Evolutionary conservation across 768 basidiomycete genomes (phyloP).

Genomic region (Tulasnella sp.): DNA sequence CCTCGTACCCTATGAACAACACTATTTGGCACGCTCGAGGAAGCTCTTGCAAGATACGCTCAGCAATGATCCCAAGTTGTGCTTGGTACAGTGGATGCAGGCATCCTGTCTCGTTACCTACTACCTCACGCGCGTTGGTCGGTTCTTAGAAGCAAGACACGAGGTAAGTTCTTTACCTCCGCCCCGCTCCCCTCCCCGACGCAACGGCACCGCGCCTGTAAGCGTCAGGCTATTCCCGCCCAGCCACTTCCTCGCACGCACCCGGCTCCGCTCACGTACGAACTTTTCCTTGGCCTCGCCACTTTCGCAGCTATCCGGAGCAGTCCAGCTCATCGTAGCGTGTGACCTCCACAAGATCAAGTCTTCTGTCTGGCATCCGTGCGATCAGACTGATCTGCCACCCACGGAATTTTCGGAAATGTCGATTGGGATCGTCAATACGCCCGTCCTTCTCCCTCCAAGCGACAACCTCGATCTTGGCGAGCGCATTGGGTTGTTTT

Average conservation of each 20-base stretch:
- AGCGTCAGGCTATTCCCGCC: too few relatives aligned
- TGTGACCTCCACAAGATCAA: slow-evolving; percentile 18
- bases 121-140: slow-evolving; percentile 11
- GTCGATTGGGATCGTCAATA: neutral
- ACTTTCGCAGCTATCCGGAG: slow-evolving; percentile 9
- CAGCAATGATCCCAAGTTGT: neutral
- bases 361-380: slow-evolving; percentile 4
- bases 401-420: neutral
- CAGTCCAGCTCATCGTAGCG: slow-evolving; percentile 7
- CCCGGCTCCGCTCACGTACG: neutral
- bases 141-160: slow-evolving; percentile 17
- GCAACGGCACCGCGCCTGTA: too few relatives aligned
- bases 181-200: too few relatives aligned
- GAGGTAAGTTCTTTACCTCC: slow-evolving; percentile 4
- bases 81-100: slow-evolving; percentile 14
- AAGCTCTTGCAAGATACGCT: slow-evolving; percentile 8
- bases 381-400: neutral
- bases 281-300: neutral
- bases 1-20: neutral
- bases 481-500: slow-evolving; percentile 7
- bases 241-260: too few relatives aligned
- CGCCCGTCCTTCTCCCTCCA: neutral
- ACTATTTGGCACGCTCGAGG: slow-evolving; percentile 7
- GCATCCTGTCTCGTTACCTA: slow-evolving; percentile 14
- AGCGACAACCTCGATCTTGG: slow-evolving; percentile 10